Base-by-base conservation (phyloP, 2,329 filamentous ascomycete genomes). In the Pestalotiopsis sp. region DNA sequence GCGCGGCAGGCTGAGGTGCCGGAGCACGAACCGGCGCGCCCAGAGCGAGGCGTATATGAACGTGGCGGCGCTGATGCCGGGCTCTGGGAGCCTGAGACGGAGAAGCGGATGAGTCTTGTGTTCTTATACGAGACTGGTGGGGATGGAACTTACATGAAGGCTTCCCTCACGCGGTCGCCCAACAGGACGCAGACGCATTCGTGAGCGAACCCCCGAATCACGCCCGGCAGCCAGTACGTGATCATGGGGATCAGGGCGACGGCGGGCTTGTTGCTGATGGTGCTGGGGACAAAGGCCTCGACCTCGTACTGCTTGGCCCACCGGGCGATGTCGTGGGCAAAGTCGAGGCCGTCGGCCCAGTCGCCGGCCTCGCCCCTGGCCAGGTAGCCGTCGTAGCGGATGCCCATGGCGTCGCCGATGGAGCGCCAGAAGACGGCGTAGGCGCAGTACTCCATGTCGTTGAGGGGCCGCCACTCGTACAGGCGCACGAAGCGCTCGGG, bases 391-490 rank as follows among this genome's bases (percentile, higher is more conserved):
- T 77, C 76, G 72, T 87, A 88, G 62, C 83, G 77, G 70, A 94
- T 92, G 0, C 84, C 85, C 88, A 94, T 91, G 66, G 88, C 87
- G 73, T 93, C 90, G 14, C 92, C 92, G 17, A 93, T 80, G 66
- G 84, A 84, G 78, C 92, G 92, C 92, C 91, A 94, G 74, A 92
- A 89, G 0, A 88, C 89, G 17, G 87, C 90, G 38, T 91, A 79
- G 0, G 91, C 92, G 70, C 90, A 92, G 11, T 83, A 78, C 78
- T 95, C 93, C 79, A 94, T 83, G 0, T 91, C 87, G 17, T 86
- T 91, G 25, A 93, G 77, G 4, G 80, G 52, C 2, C 93, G 87
- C 92, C 92, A 95, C 76, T 95, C 93, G 73, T 89, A 92, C 5
- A 81, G 80, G 4, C 84, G 77, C 39, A 92, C 85, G 83, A 91